Percentiles rank a stretch among this genome's conserved stretches.
Conservation (phyloP, 1,139 yeast species). For the Protomyces lactucae-debilis region DNA sequence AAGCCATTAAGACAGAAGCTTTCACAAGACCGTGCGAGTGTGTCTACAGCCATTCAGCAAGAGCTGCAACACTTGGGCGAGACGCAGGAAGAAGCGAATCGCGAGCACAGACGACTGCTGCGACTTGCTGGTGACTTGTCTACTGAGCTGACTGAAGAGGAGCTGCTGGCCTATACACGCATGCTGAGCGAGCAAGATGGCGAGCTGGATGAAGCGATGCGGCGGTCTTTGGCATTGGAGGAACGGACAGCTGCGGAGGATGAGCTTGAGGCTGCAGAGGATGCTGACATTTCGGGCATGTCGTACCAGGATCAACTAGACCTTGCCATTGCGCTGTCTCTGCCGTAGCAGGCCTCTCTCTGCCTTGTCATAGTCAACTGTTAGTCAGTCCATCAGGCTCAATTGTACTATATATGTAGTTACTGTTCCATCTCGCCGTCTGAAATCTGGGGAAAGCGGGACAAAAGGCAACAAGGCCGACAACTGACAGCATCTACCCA, state of each 20-base stretch:
- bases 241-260: not conserved
- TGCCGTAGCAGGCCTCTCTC: not conserved
- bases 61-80: not conserved
- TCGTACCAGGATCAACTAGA: not conserved
- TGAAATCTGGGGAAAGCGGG: not conserved
- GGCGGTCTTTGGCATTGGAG: not conserved
- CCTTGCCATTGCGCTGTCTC: not conserved
- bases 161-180: conserved; percentile 4
- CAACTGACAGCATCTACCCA: too few relatives aligned
- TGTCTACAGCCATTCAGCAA: conserved; percentile 1
- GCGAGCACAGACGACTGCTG: not conserved
- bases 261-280: not conserved
- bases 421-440: not conserved
- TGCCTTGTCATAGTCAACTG: too few relatives aligned
- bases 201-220: not conserved
- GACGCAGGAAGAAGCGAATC: not conserved
- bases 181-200: not conserved
- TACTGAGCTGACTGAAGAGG: conserved; percentile 5
- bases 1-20: conserved; percentile 4
- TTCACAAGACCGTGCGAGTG: not conserved
- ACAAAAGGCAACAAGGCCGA: not conserved
- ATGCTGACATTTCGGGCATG: not conserved
- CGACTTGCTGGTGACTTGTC: conserved; percentile 9
- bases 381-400: not conserved
- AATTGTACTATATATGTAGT: too few relatives aligned